A percentile compares a stretch with the other conserved stretches of the same genome.
These are phyloP conservation scores for Mucor saturninus DNA, from an alignment of 371 early-diverging fungal genomes.

Conservation along the genomic window DNA sequence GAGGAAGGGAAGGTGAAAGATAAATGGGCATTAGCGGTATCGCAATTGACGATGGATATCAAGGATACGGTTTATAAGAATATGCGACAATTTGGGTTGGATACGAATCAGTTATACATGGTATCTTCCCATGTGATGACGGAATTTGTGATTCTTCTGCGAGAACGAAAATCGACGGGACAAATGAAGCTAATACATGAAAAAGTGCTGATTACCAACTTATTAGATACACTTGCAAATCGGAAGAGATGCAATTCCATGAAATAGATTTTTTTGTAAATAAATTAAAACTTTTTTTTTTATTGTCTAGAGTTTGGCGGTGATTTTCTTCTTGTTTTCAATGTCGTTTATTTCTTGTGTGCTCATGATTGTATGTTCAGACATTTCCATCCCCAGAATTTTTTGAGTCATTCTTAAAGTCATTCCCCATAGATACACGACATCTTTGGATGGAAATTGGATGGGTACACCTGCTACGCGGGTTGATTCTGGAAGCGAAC, in stretches of 20 bases:
- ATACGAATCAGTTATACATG: constrained; percentile 32
- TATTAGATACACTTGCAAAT: constrained; percentile 28
- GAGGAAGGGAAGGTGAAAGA: constrained; percentile 5
- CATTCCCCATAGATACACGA: constrained; percentile 57
- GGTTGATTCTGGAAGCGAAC: constrained; percentile 15
- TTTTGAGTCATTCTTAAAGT: constrained; percentile 71
- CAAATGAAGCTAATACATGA: constrained; percentile 35
- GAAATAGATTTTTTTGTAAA: too few species aligned
- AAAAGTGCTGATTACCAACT: constrained; percentile 35
- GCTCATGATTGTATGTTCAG: constrained; percentile 9
- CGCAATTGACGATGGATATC: constrained; percentile 27
- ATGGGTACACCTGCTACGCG: constrained; percentile 24
- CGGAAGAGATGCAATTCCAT: constrained; percentile 1
- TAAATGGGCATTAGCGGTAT: constrained; percentile 31
- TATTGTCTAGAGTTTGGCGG: background rate
- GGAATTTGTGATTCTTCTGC: constrained; percentile 30
- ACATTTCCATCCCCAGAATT: constrained; percentile 37
- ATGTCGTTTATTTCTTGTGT: background rate
- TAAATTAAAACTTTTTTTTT: too few species aligned
- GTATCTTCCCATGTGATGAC: constrained; percentile 30
- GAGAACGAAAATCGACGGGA: constrained; percentile 8
- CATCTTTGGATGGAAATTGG: background rate
- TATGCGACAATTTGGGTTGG: constrained; percentile 28
- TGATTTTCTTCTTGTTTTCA: background rate
- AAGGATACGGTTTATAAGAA: constrained; percentile 22